phyloP scores from a whole-genome alignment of 2,329 filamentous ascomycete species.

The Aspergillus phoenicis region DNA sequence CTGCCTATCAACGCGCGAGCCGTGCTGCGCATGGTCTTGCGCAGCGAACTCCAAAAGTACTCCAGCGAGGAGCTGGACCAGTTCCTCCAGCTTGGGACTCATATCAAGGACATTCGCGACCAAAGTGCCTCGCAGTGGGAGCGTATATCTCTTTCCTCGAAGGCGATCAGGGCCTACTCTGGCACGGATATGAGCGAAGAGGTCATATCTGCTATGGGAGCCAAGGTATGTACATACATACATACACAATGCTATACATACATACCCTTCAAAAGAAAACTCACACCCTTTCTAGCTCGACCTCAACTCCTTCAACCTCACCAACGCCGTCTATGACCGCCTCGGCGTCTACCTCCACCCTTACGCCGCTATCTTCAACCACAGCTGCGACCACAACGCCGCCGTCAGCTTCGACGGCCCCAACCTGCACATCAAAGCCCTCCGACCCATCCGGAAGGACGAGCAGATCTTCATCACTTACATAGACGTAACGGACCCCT shows the following conservation, averaged over 20 bases:
- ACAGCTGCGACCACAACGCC: conserved; percentile 64
- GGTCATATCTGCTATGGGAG: conserved; percentile 48
- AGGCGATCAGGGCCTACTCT: conserved; percentile 58
- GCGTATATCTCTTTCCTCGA: conserved; percentile 56
- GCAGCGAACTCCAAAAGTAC: conserved; percentile 41
- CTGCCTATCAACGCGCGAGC: conserved; percentile 61
- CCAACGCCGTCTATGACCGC: conserved; percentile 58
- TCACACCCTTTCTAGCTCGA: conserved; percentile 47
- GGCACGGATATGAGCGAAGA: conserved; percentile 48
- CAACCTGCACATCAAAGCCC: conserved; percentile 53
- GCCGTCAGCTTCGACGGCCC: conserved; percentile 60
- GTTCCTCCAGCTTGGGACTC: conserved; percentile 51
- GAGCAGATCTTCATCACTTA: conserved; percentile 66
- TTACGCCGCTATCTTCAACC: conserved; percentile 58
- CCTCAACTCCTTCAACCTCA: conserved; percentile 61
- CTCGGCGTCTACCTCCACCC: conserved; percentile 63
- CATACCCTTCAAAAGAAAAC: not conserved
- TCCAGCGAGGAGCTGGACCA: conserved; percentile 43
- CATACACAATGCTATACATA: too few species aligned
- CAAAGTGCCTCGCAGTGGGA: conserved; percentile 47
- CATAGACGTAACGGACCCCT: conserved; percentile 59
- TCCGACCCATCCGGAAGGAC: conserved; percentile 55
- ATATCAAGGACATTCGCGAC: conserved; percentile 52
- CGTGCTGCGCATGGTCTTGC: conserved; percentile 56
- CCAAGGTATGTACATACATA: conserved; percentile 41